Evolutionary conservation across 208 protist genomes (phyloP).

Genomic region (Wallacemonas rigidus): DNA sequence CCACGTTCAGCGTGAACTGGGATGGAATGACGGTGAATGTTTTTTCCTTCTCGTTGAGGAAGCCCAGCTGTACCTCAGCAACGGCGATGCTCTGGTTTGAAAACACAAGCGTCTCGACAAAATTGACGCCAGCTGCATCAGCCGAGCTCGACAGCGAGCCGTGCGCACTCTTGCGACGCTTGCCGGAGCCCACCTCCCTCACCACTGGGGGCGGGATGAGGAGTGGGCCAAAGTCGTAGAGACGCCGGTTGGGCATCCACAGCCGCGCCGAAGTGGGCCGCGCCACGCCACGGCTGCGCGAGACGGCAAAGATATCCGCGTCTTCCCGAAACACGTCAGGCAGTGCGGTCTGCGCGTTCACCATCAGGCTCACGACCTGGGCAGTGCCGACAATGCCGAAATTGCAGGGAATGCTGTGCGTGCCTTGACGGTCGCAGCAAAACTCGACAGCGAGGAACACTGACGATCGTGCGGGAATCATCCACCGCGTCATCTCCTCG

Average conservation of each 20-base stretch:
- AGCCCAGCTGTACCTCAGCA: constrained; percentile 73
- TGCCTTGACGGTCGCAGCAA: constrained; percentile 59
- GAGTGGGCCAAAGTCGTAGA: constrained; percentile 96
- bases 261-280: constrained; percentile 41
- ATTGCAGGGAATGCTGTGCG: constrained; percentile 36
- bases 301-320: constrained; percentile 80
- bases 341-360: constrained; percentile 53
- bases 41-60: constrained; percentile 84
- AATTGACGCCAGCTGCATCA: constrained; percentile 20
- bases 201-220: constrained; percentile 61
- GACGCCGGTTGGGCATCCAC: constrained; percentile 59
- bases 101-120: constrained; percentile 80
- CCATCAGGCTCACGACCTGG: constrained; percentile 60
- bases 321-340: constrained; percentile 90
- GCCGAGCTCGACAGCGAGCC: not conserved
- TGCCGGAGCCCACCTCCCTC: constrained; percentile 19
- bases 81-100: constrained; percentile 86
- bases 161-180: constrained; percentile 38
- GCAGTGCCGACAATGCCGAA: constrained; percentile 84
- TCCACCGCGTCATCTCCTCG: constrained; percentile 85
- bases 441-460: constrained; percentile 81
- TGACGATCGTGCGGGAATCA: constrained; percentile 66
- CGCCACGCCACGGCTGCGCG: constrained; percentile 37
- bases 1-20: constrained; percentile 74
- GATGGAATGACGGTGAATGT: constrained; percentile 81